phyloP scores from a whole-genome alignment of 129 eudicot genomes.

The Oenanthe sinensis region DNA sequence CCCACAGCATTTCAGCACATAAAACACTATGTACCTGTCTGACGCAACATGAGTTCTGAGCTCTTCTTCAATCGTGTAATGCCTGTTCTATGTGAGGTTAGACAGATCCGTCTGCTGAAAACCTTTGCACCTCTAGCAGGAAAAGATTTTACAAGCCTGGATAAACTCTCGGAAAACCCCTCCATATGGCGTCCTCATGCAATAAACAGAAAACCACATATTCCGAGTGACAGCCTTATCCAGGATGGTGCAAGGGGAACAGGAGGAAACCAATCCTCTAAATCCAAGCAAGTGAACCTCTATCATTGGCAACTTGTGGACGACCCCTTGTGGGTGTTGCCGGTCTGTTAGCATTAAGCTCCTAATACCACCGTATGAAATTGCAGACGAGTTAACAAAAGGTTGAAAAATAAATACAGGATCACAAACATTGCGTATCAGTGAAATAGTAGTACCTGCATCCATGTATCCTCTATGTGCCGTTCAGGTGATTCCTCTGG shows the following conservation, averaged over 20 bases:
- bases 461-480: conserved; percentile 90
- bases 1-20: conserved; percentile 11
- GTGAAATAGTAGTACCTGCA: conserved; percentile 58
- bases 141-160: not conserved
- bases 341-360: conserved; percentile 94
- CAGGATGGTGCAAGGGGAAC: conserved; percentile 21
- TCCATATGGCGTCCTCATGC: conserved; percentile 30
- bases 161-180: conserved; percentile 4
- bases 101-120: not conserved
- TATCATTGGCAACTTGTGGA: conserved; percentile 87
- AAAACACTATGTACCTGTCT: not conserved
- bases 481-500: conserved; percentile 88
- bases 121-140: conserved; percentile 17
- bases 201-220: conserved; percentile 32
- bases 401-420: not conserved
- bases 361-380: conserved; percentile 30
- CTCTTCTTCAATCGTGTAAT: conserved; percentile 12
- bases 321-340: conserved; percentile 99
- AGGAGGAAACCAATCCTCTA: conserved; percentile 17
- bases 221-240: conserved; percentile 29
- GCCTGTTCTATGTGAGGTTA: conserved; percentile 17
- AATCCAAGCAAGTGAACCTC: conserved; percentile 91
- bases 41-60: conserved; percentile 10
- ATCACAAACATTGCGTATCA: not conserved
- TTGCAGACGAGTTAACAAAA: not conserved